These are phyloP conservation scores for Ashbya aceris DNA, from an alignment of 1,139 yeast species.

Conservation along the genomic window DNA sequence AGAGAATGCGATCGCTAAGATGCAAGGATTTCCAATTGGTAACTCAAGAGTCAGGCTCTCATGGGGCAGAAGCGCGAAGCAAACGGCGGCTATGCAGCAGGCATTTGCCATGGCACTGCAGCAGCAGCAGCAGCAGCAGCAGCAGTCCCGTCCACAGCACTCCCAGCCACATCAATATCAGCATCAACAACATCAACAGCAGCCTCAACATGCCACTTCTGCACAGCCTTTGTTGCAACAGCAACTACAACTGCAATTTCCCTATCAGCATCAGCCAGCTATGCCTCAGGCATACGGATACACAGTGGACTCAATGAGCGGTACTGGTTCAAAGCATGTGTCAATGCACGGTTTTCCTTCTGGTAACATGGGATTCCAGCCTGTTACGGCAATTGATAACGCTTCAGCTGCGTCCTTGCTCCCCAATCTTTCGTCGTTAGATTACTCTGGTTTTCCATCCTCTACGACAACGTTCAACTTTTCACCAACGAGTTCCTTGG, in stretches of 20 bases:
- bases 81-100: conserved; percentile 13
- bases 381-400: conserved; percentile 1
- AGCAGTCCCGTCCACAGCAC: conserved; percentile 12
- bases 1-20: conserved; percentile 77
- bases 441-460: conserved; percentile 6
- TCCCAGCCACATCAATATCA: conserved; percentile 11
- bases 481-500: conserved; percentile 5
- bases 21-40: conserved; percentile 89
- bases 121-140: conserved; percentile 18
- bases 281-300: conserved; percentile 10
- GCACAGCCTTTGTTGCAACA: conserved; percentile 5
- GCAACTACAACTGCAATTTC: conserved; percentile 6
- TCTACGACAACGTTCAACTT: conserved; percentile 6
- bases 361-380: background rate
- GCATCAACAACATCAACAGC: conserved; percentile 11
- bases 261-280: conserved; percentile 10
- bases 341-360: conserved; percentile 4
- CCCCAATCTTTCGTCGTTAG: conserved; percentile 8
- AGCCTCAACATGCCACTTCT: conserved; percentile 6
- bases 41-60: conserved; percentile 77
- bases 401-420: conserved; percentile 6
- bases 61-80: conserved; percentile 60
- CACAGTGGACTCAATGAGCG: conserved; percentile 9
- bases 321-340: conserved; percentile 7
- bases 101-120: conserved; percentile 10